Base-by-base conservation (phyloP, 306 rosid genomes). In the Inga oerstediana region DNA sequence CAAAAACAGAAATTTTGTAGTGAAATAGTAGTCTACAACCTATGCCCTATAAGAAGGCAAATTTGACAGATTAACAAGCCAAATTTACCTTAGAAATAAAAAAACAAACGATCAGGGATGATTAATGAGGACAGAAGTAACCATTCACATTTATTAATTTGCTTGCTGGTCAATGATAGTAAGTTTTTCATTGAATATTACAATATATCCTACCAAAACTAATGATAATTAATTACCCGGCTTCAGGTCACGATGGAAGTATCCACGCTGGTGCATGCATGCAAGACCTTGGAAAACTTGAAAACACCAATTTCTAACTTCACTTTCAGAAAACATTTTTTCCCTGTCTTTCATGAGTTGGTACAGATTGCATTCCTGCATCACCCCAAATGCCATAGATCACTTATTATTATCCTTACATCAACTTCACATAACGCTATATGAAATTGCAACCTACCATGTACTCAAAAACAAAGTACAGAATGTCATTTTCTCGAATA, bases 251-350 rank as follows among this genome's bases (percentile, higher is more conserved):
- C 99, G 99, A 83, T 97, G 99, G 86, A 97, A 97, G 90, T 97
- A 97, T 77, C 99, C 99, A 79, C 93, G 94, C 87, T 94, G 99
- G 80, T 97, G 99, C 93, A 97, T 97, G 88, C 91, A 94, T 30
- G 99, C 91, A 80, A 97, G 99, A 80, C 97, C 99, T 90, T 97
- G 99, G 85, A 97, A 97, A 84, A 94, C 99, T 89, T 97, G 99
- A 84, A 94, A 97, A 81, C 95, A 97, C 99, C 97, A 97, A 87
- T 92, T 94, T 82, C 95, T 89, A 62, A 97, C 74, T 83, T 97
- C 97, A 85, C 89, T 84, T 91, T 92, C 99, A 65, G 93, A 85
- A 85, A 94, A 97, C 85, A 90, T 90, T 77, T 90, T 97, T 81
- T 85, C 90, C 89, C 94, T 94, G 81, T 94, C 95, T 86, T 94